phyloP scores from a whole-genome alignment of 2,329 filamentous ascomycete genomes.

The Colletotrichum sp. region DNA sequence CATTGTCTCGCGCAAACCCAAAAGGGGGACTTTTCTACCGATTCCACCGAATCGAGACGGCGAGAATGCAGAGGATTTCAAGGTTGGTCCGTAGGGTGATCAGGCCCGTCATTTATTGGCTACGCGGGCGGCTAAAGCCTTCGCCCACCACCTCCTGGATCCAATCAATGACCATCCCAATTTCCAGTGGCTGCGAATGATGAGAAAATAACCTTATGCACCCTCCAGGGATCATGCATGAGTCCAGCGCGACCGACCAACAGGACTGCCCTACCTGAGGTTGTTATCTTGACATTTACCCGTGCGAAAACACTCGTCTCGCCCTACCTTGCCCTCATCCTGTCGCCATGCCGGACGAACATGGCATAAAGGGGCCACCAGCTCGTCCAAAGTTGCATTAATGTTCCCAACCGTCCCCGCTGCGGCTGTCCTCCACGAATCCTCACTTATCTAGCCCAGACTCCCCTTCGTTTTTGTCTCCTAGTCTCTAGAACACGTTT shows the following conservation, averaged over 20 bases:
- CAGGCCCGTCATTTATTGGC: neutral
- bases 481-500: neutral
- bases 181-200: neutral
- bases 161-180: neutral
- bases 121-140: neutral
- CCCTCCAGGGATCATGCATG: neutral
- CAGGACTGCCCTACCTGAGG: neutral
- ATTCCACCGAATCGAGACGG: neutral
- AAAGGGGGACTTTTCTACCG: neutral
- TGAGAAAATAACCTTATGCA: constrained; percentile 1
- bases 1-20: neutral
- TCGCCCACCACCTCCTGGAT: neutral
- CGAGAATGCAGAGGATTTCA: neutral
- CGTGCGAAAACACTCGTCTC: neutral
- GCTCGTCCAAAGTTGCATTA: neutral
- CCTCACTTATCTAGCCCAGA: neutral
- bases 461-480: neutral
- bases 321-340: neutral
- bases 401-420: neutral
- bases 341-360: neutral
- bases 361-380: neutral
- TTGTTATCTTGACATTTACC: neutral
- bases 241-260: neutral
- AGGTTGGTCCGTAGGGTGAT: neutral
- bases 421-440: neutral